phyloP scores from a whole-genome alignment of 495 filamentous ascomycete genomes.

The Delitschia confertaspora region DNA sequence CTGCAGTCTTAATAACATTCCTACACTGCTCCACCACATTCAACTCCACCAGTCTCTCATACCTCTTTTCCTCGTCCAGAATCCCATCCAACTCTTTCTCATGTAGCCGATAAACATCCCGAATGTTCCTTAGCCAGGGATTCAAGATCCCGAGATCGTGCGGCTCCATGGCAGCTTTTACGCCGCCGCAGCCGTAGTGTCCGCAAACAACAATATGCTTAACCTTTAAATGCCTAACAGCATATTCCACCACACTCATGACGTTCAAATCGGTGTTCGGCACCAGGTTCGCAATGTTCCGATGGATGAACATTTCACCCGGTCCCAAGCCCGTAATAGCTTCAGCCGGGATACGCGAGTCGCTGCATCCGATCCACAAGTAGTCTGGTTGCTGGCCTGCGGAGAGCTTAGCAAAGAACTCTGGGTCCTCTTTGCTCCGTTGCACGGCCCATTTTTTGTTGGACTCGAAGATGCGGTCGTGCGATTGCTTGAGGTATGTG shows the following conservation, averaged over 20 bases:
- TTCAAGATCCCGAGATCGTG: constrained; percentile 52
- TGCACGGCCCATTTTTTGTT: constrained; percentile 49
- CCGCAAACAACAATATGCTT: constrained; percentile 60
- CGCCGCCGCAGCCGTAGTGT: constrained; percentile 56
- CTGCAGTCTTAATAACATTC: constrained; percentile 51
- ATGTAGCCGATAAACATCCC: constrained; percentile 51
- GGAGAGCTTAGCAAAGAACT: constrained; percentile 47
- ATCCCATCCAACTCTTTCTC: constrained; percentile 49
- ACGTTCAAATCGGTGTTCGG: constrained; percentile 40
- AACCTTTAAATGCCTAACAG: constrained; percentile 49
- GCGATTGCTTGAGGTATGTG: constrained; percentile 23
- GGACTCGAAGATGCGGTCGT: constrained; percentile 46
- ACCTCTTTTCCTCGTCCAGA: constrained; percentile 37
- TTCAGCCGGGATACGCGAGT: constrained; percentile 55
- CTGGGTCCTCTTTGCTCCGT: constrained; percentile 42
- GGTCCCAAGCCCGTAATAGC: constrained; percentile 50
- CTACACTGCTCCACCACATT: constrained; percentile 51
- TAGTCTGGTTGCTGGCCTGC: constrained; percentile 50
- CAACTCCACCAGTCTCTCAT: constrained; percentile 51
- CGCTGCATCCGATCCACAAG: constrained; percentile 58
- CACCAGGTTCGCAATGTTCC: constrained; percentile 58
- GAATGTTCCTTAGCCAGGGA: constrained; percentile 53
- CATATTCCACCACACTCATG: constrained; percentile 56
- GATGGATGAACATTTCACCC: constrained; percentile 53
- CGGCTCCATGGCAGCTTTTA: constrained; percentile 52